Evolutionary conservation across 2,329 filamentous ascomycete genomes (phyloP), one percentile per base, ranked within the genome.

Genomic region (Colletotrichum sidae): DNA sequence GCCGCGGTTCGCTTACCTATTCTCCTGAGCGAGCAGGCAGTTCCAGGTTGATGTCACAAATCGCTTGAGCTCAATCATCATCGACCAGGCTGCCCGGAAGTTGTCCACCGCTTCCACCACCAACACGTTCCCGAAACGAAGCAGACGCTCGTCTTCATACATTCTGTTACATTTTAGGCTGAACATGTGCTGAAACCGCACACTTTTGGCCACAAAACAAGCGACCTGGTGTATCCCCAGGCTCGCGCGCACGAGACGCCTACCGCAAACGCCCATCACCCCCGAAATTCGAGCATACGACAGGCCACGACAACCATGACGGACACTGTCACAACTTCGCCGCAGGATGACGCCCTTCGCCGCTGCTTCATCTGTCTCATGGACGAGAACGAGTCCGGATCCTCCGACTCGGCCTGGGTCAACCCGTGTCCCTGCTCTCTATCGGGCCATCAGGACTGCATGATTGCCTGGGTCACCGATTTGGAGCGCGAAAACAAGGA

Each of bases 381-480:
- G 68, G 87, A 87, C 54, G 81, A 88, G 68, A 79, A 80, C 34
- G 83, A 87, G 44, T 77, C 75, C 9, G 76, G 80, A 17, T 73
- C 82, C 8, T 81, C 84, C 4, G 73, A 73, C 15, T 75, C 79
- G 50, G 77, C 81, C 59, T 99, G 96, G 95, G 89, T 93, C 49
- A 92, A 91, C 59, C 94, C 96, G 2, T 99, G 96, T 75, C 91
- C 91, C 0, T 99, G 96, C 78, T 94, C 92, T 11, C 84, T 99
- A 44, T 92, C 92, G 60, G 96, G 94, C 1, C 96, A 99, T 76
- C 94, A 98, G 76, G 87, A 89, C 66, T 97, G 94, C 75, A 85
- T 98, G 69, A 84, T 98, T 44, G 91, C 93, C 72, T 99, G 94
- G 94, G 91, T 98, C 15, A 91, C 92, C n/a, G 93, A 97, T 74